Base-by-base conservation (phyloP, 2,329 filamentous ascomycete genomes). In the Ophiostoma quercus region DNA sequence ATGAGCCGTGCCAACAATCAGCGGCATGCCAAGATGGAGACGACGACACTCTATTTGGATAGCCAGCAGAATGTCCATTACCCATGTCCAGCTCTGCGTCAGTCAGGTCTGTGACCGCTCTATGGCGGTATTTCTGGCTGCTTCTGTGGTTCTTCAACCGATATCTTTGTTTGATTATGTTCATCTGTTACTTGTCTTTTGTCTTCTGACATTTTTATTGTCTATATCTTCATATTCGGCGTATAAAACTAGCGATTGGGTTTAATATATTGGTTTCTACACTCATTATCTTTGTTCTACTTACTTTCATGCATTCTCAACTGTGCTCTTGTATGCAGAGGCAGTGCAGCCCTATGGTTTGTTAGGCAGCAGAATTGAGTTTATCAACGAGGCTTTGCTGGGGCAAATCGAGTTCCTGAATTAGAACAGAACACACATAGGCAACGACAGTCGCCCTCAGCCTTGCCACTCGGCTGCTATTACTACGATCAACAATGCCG, bases 201-300 rank as follows among this genome's bases (percentile, higher is more conserved):
- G 9, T 25, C 25, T 25, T 3, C 11, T 57, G 25, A 29, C 34
- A 25, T 25, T 25, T 25, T 3, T 63, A 9, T n/a, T 63, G 16
- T 37, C 16, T 37, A 14, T 12, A 63, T 63, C 60, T 63, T 63
- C 60, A 63, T 63, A 16, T 63, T 32, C 25, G 60, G 60, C 60
- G 60, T 11, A 63, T 9, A 63, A 63, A 32, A 37, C 25, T 63
- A 63, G 29, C 29, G 60, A 63, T 63, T 63, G 60, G 60, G 60
- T 32, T 63, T n/a, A 63, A 63, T 63, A 63, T n/a, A 63, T 63
- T 63, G 25, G 60, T 22, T 60, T 60, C 22, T 19, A 47, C 43
- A 47, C 16, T 47, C 16, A 8, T 7, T 8, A 14, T 14, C 14
- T 2, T 7, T 47, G 4, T 19, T 47, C 16, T 6, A n/a, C 19